These are phyloP conservation scores for Sabuloglossum arenarium DNA, from an alignment of 495 filamentous ascomycete genomes.

Conservation along the genomic window DNA sequence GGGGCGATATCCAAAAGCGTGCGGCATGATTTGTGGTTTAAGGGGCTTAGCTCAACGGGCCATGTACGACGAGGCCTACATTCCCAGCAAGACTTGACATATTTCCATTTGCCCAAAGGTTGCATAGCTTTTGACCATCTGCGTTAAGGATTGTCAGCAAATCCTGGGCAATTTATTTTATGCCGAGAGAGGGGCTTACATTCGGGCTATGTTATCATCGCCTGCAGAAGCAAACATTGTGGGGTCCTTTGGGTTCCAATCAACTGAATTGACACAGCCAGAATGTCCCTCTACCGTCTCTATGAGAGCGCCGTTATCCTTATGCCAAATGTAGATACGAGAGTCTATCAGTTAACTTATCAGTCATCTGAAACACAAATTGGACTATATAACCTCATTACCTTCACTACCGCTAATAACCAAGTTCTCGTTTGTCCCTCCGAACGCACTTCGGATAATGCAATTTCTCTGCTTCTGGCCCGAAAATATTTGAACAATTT, in stretches of 20 bases:
- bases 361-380: not conserved
- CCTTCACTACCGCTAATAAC: conserved; percentile 89
- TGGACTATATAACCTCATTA: conserved; percentile 18
- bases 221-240: conserved; percentile 81
- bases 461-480: conserved; percentile 52
- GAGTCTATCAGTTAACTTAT: conserved; percentile 34
- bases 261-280: conserved; percentile 71
- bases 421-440: conserved; percentile 79
- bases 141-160: too few relatives aligned
- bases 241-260: conserved; percentile 72
- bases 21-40: too few relatives aligned
- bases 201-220: conserved; percentile 68
- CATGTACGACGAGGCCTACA: too few relatives aligned
- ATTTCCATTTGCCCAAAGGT: too few relatives aligned
- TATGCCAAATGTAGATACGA: conserved; percentile 74
- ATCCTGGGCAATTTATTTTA: too few relatives aligned
- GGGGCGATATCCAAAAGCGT: too few relatives aligned
- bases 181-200: too few relatives aligned
- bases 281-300: conserved; percentile 58
- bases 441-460: conserved; percentile 69
- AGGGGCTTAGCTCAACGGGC: too few relatives aligned
- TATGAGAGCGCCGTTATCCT: conserved; percentile 51
- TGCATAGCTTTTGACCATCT: too few relatives aligned
- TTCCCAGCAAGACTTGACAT: too few relatives aligned
- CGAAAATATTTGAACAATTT: conserved; percentile 44